Base-by-base conservation (phyloP, 225 moss, liverwort and hornwort genomes). In the Takakia lepidozioides region DNA sequence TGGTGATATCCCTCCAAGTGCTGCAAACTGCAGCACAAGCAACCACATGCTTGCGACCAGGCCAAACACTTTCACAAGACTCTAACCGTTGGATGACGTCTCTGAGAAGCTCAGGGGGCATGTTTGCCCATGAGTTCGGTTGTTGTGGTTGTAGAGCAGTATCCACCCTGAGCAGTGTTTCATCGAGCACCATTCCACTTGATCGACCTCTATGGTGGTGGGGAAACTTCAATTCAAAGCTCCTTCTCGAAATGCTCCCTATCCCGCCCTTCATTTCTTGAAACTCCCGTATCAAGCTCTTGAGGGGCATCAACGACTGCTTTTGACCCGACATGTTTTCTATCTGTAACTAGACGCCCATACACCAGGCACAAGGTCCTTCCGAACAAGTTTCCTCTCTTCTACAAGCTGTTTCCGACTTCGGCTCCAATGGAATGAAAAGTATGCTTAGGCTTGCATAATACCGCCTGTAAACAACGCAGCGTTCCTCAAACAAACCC, bases 191-290 rank as follows among this genome's bases (percentile, higher is more conserved):
- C 20, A 76, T 72, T 41, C 81, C 76, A 69, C 76, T 72, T 19
- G 81, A 76, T 52, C 76, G 65, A 7, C 68, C 76, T 72, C 76
- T 62, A 29, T 56, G 65, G 25, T 80, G 79, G 40, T 60, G 53
- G 5, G 51, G 22, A 25, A 76, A 69, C 60, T 72, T 72, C 57
- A 72, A 53, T 45, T 82, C 81, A 57, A 82, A 82, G 63, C 76
- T 70, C 52, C 81, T 49, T 41, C 76, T 69, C 37, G 81, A 82
- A 58, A 82, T 76, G 62, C 76, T 82, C 52, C 81, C 81, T 56
- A 82, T 73, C 44, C 81, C 72, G 57, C 69, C 76, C 66, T 82
- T 82, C 69, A 82, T 63, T 60, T 76, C 81, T 63, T 82, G 76
- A 50, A 60, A 32, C 18, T 50, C 59, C 20, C 59, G 49, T 55